phyloP scores from a whole-genome alignment of 306 rosid genomes.

The Vigna radiata region DNA sequence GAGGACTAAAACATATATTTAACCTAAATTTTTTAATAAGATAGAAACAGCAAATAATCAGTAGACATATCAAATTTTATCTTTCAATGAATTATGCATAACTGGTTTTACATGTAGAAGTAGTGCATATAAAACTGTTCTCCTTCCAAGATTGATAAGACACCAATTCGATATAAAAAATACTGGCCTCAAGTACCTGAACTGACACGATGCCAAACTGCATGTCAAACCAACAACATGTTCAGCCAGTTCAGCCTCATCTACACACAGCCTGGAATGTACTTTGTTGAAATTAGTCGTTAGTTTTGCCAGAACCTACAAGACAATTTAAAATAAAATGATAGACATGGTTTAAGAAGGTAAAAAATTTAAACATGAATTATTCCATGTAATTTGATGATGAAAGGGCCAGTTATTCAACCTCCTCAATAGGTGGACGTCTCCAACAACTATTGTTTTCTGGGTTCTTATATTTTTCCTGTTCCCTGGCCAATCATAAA shows the following conservation, averaged over 20 bases:
- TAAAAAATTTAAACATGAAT: slow-evolving; percentile 30
- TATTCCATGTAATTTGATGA: slow-evolving; percentile 36
- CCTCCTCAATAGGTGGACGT: slow-evolving; percentile 95
- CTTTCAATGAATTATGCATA: neutral
- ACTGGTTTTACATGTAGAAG: slow-evolving; percentile 19
- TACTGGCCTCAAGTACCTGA: slow-evolving; percentile 63
- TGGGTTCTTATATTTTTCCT: slow-evolving; percentile 80
- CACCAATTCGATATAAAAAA: slow-evolving; percentile 32
- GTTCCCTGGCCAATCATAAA: slow-evolving; percentile 65
- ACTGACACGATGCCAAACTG: slow-evolving; percentile 92
- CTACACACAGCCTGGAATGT: slow-evolving; percentile 90
- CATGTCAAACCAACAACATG: slow-evolving; percentile 91
- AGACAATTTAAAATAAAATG: slow-evolving; percentile 36
- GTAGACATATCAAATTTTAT: slow-evolving; percentile 17
- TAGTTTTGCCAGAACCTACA: slow-evolving; percentile 80
- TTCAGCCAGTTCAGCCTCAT: slow-evolving; percentile 95
- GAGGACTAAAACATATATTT: too few relatives aligned
- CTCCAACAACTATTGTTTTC: slow-evolving; percentile 65
- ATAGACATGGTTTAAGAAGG: slow-evolving; percentile 5
- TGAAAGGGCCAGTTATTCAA: slow-evolving; percentile 47
- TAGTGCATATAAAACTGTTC: slow-evolving; percentile 15
- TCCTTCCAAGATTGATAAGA: slow-evolving; percentile 12
- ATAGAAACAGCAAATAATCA: slow-evolving; percentile 16
- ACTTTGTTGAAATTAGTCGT: slow-evolving; percentile 73
- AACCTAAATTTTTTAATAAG: neutral